Evolutionary conservation across 2,329 filamentous ascomycete species (phyloP).

Genomic region (Stagonosporopsis vannaccii): DNA sequence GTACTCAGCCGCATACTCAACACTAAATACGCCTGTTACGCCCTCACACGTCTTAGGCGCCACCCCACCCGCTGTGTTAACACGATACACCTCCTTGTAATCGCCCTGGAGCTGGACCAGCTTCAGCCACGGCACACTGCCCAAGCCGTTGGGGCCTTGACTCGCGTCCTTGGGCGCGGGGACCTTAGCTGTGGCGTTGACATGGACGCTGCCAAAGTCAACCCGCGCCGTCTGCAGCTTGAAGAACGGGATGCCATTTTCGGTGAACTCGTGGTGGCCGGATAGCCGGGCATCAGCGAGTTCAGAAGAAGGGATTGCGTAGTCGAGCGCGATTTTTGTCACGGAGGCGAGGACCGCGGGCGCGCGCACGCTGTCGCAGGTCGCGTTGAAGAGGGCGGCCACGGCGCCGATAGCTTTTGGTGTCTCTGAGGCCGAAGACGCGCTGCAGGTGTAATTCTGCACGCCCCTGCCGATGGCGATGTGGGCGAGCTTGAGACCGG

Average conservation of each 20-base stretch:
- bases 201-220: slow-evolving; percentile 66
- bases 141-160: slow-evolving; percentile 63
- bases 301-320: slow-evolving; percentile 59
- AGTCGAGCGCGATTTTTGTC: slow-evolving; percentile 72
- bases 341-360: slow-evolving; percentile 71
- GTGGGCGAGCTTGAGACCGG: slow-evolving; percentile 72
- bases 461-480: slow-evolving; percentile 88
- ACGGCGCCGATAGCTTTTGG: slow-evolving; percentile 76
- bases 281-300: slow-evolving; percentile 67
- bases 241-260: slow-evolving; percentile 77
- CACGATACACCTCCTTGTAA: slow-evolving; percentile 79
- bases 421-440: slow-evolving; percentile 61
- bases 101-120: slow-evolving; percentile 59
- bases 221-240: slow-evolving; percentile 68
- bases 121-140: slow-evolving; percentile 82
- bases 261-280: slow-evolving; percentile 83
- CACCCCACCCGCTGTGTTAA: slow-evolving; percentile 83
- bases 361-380: slow-evolving; percentile 75
- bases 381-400: slow-evolving; percentile 87
- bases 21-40: slow-evolving; percentile 68
- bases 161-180: slow-evolving; percentile 69
- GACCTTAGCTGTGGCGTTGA: slow-evolving; percentile 67
- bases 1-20: slow-evolving; percentile 85
- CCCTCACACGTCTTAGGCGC: slow-evolving; percentile 76
- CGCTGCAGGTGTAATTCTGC: slow-evolving; percentile 90